These are phyloP conservation scores for Pseudognaphalium luteoalbum DNA, from an alignment of 129 eudicot genomes.

Conservation along the genomic window DNA sequence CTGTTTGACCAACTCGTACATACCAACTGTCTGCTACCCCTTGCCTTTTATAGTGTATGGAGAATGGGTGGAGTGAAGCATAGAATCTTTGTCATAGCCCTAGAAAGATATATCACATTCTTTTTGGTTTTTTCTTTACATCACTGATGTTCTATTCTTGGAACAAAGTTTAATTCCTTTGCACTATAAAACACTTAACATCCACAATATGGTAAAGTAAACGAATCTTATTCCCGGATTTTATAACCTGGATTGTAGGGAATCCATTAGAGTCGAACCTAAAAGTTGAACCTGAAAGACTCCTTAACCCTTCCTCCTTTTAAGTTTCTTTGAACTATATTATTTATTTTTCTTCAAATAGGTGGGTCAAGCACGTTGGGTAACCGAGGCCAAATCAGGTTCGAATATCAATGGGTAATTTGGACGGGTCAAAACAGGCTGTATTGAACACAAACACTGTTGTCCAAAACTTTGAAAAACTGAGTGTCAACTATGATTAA, in stretches of 20 bases:
- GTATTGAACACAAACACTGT: not conserved
- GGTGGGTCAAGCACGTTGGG: not conserved
- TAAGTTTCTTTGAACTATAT: conserved; percentile 31
- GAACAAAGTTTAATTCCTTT: conserved; percentile 39
- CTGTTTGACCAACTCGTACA: conserved; percentile 38
- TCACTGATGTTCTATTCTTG: conserved; percentile 50
- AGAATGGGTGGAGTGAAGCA: conserved; percentile 37
- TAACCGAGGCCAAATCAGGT: too few relatives aligned
- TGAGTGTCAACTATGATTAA: not conserved
- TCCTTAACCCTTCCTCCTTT: conserved; percentile 31
- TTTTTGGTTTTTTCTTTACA: conserved; percentile 38
- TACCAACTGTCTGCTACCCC: conserved; percentile 31
- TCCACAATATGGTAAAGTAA: conserved; percentile 57
- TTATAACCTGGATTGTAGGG: conserved; percentile 40
- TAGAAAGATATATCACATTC: conserved; percentile 48
- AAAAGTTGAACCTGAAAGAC: conserved; percentile 39
- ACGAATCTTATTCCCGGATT: conserved; percentile 69
- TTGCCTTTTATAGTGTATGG: conserved; percentile 46
- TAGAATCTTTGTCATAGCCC: conserved; percentile 45
- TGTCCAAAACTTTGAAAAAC: not conserved
- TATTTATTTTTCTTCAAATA: conserved; percentile 5
- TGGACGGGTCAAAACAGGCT: not conserved
- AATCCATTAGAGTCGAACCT: conserved; percentile 53
- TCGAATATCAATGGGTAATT: not conserved
- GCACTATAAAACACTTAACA: conserved; percentile 46